Conservation (phyloP, 371 early-diverging fungal genomes). For the Parasitella parasitica region DNA sequence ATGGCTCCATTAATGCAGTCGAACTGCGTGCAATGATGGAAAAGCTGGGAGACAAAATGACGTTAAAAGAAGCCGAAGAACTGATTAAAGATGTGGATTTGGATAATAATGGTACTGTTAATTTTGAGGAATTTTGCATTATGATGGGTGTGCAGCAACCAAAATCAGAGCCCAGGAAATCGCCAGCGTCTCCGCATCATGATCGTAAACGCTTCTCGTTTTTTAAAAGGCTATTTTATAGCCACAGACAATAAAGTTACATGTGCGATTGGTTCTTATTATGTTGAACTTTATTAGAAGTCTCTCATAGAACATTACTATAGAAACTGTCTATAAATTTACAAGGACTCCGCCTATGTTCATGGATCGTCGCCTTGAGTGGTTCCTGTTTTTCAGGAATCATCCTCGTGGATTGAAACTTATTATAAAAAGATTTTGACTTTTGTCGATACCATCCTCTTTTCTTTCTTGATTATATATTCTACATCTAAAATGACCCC, state of each 20-base stretch:
- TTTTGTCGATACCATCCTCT: not conserved
- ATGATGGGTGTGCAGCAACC: conserved; percentile 45
- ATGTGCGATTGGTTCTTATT: too few relatives aligned
- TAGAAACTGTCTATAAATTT: not conserved
- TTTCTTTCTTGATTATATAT: not conserved
- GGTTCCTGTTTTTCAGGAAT: not conserved
- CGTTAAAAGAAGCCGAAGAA: conserved; percentile 31
- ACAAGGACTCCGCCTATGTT: not conserved
- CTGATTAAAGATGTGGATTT: conserved; percentile 45
- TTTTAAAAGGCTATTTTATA: conserved; percentile 34
- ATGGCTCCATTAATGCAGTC: conserved; percentile 36
- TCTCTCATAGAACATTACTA: not conserved
- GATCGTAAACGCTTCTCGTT: conserved; percentile 31
- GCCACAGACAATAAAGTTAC: conserved; percentile 9
- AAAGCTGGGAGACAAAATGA: conserved; percentile 40
- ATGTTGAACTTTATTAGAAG: not conserved
- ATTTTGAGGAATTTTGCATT: conserved; percentile 36
- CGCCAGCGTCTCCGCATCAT: conserved; percentile 17
- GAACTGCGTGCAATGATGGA: conserved; percentile 51
- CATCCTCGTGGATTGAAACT: not conserved
- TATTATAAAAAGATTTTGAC: not conserved
- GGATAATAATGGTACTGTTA: conserved; percentile 43
- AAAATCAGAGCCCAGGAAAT: not conserved
- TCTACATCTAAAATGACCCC: not conserved
- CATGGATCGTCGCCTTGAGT: not conserved